These are phyloP conservation scores for Kluyveromyces aestuarii DNA, from an alignment of 805 yeast species.

Conservation along the genomic window DNA sequence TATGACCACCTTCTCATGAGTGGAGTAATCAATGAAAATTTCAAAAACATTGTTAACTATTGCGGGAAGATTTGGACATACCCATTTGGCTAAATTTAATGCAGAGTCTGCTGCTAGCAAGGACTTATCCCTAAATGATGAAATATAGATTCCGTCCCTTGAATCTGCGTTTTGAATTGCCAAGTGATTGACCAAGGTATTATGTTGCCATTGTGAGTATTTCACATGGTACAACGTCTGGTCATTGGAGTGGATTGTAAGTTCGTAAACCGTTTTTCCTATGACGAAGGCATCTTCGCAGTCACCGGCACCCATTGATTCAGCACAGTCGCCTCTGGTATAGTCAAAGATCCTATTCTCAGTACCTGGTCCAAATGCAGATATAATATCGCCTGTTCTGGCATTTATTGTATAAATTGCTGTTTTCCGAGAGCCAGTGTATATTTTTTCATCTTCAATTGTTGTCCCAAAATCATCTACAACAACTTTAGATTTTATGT, in stretches of 20 bases:
- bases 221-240: constrained; percentile 77
- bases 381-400: constrained; percentile 60
- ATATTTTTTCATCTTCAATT: constrained; percentile 60
- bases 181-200: constrained; percentile 58
- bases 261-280: constrained; percentile 65
- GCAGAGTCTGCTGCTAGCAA: constrained; percentile 64
- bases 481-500: constrained; percentile 35
- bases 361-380: constrained; percentile 54
- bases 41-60: constrained; percentile 76
- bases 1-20: constrained; percentile 38
- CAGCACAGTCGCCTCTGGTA: constrained; percentile 8
- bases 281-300: constrained; percentile 39
- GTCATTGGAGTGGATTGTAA: constrained; percentile 66
- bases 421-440: constrained; percentile 77
- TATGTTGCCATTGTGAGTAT: constrained; percentile 87
- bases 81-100: constrained; percentile 73
- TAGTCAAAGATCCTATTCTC: constrained; percentile 19
- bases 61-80: constrained; percentile 53
- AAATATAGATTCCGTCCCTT: constrained; percentile 64
- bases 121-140: constrained; percentile 77
- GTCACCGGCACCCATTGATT: constrained; percentile 9
- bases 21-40: constrained; percentile 34
- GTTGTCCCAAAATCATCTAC: constrained; percentile 36
- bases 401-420: constrained; percentile 68
- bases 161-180: constrained; percentile 44